Evolutionary conservation across 208 protist species (phyloP), one percentile per base, ranked within the genome.

Genomic region (Leishmania martiniquensis): DNA sequence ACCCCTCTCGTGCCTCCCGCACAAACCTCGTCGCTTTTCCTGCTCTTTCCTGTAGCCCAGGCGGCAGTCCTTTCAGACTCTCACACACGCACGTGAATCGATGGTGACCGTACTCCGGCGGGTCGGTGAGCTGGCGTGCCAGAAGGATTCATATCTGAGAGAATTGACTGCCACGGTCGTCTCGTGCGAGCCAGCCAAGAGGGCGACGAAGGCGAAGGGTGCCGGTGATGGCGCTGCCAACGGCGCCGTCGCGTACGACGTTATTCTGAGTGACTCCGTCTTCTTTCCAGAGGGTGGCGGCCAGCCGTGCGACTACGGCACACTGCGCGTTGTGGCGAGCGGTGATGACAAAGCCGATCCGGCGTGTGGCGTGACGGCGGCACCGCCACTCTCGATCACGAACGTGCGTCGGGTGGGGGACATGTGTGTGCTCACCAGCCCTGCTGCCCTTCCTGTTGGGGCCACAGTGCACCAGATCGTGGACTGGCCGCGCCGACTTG

Each of bases 201-300:
- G 47, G 1, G 72, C 12, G 42, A 88, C 85, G 49, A 87, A 87
- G 45, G 78, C 34, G 12, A 90, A 88, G 71, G 44, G 39, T 17
- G 71, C 68, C 9, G 69, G 66, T 12, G 57, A 69, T 57, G 69
- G 54, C 17, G 76, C 57, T 0, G 62, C 62, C 13, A 62, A 69
- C 63, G 69, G 54, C 17, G 76, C 57, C 0, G 62, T 55, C 6
- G 55, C 80, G 13, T 97, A 91, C 72, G 86, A 95, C 17, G 78
- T 97, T 2, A 74, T 96, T 17, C 77, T 92, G 32, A 88, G 73
- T 22, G 92, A 97, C 84, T 96, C 93, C 0, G 89, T 97, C 2
- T 77, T 98, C 17, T 98, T 98, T 66, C 95, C 95, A 25, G 92
- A 98, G 54, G 95, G 93, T 32, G 95, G 95, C 54, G 95, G 95